Conservation (phyloP, 2,329 filamentous ascomycete species). For the Claviceps purpurea region DNA sequence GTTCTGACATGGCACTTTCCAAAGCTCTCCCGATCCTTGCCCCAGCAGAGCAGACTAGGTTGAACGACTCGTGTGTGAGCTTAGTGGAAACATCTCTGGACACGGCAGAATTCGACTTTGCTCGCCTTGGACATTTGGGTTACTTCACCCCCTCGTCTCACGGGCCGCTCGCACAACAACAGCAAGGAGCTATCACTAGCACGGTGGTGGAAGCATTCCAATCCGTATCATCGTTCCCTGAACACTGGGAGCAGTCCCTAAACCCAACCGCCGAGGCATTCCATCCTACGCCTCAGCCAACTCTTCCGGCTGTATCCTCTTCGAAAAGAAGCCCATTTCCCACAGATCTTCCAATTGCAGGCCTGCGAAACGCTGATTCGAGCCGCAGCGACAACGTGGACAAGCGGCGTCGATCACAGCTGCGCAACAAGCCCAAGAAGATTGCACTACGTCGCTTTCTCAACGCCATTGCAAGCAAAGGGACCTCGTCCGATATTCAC, state of each 20-base stretch:
- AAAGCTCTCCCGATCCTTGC: constrained; percentile 14
- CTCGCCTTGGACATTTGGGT: constrained; percentile 18
- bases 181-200: constrained; percentile 12
- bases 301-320: background rate
- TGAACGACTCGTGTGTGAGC: constrained; percentile 15
- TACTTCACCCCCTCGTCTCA: constrained; percentile 14
- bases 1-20: constrained; percentile 1
- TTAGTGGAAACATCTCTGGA: constrained; percentile 17
- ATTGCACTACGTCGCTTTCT: constrained; percentile 17
- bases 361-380: background rate
- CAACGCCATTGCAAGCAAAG: constrained; percentile 10
- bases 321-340: background rate
- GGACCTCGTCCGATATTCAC: constrained; percentile 13
- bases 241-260: constrained; percentile 12
- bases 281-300: background rate
- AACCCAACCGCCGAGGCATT: constrained; percentile 6
- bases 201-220: constrained; percentile 8
- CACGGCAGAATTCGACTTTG: constrained; percentile 22
- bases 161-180: constrained; percentile 17
- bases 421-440: constrained; percentile 17
- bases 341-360: background rate
- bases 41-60: constrained; percentile 11
- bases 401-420: constrained; percentile 13
- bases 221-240: constrained; percentile 10
- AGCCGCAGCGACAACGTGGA: constrained; percentile 4